These are phyloP conservation scores for Nakaseomyces sp. DNA, from an alignment of 1,139 yeast species.

Conservation along the genomic window DNA sequence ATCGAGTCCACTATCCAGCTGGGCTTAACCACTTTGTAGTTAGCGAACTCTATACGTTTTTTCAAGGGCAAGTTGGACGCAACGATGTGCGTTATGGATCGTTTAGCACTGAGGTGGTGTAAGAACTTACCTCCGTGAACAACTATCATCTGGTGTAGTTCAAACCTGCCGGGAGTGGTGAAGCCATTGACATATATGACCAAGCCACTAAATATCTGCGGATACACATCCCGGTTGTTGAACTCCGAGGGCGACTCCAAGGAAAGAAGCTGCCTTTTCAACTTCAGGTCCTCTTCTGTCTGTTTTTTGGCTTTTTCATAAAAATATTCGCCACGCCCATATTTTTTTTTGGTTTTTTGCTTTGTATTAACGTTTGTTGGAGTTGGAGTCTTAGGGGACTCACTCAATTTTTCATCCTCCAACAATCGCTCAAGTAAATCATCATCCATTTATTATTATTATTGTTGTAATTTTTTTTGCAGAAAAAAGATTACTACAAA, in stretches of 20 bases:
- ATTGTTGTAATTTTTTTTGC: too few relatives aligned
- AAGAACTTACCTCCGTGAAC: slow-evolving; percentile 74
- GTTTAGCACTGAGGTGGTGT: slow-evolving; percentile 58
- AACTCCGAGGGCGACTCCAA: slow-evolving; percentile 18
- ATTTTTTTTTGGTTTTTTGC: neutral
- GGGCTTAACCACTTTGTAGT: slow-evolving; percentile 71
- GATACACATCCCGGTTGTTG: slow-evolving; percentile 18
- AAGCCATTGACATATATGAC: slow-evolving; percentile 75
- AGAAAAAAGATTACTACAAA: too few relatives aligned
- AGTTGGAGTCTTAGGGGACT: slow-evolving; percentile 9
- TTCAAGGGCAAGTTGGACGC: slow-evolving; percentile 74
- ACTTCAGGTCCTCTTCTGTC: slow-evolving; percentile 52
- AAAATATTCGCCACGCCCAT: slow-evolving; percentile 45
- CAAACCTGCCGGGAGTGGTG: slow-evolving; percentile 67
- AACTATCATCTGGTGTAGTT: slow-evolving; percentile 61
- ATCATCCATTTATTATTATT: neutral
- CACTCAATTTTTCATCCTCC: slow-evolving; percentile 12
- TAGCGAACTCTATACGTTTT: slow-evolving; percentile 54
- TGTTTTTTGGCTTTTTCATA: slow-evolving; percentile 59
- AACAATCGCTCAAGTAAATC: slow-evolving; percentile 9
- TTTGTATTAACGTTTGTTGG: neutral
- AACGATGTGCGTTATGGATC: slow-evolving; percentile 73
- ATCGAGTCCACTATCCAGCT: slow-evolving; percentile 72
- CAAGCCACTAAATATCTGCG: slow-evolving; percentile 53
- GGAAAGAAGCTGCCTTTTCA: slow-evolving; percentile 42